A percentile compares a stretch with the other conserved stretches of the same genome.
Conservation (phyloP, 495 filamentous ascomycete species). For the Neurospora cerealis region DNA sequence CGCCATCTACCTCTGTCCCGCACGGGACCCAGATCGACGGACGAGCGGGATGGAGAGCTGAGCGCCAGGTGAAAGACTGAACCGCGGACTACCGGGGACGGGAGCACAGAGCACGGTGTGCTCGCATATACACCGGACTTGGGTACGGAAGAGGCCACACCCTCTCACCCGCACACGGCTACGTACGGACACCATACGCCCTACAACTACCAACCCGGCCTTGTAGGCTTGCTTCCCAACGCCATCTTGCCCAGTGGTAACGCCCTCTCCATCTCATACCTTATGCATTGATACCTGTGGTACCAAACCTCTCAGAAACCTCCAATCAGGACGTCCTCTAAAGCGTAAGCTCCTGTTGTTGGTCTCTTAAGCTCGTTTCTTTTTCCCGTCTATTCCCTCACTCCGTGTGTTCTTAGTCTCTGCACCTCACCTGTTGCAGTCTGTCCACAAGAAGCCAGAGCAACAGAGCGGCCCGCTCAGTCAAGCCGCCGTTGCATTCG, state of each 20-base stretch:
- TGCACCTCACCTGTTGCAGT: not conserved
- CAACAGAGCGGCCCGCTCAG: constrained; percentile 7
- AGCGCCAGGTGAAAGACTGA: not conserved
- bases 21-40: not conserved
- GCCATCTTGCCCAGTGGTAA: constrained; percentile 5
- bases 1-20: not conserved
- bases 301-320: constrained; percentile 14
- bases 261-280: constrained; percentile 6
- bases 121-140: not conserved
- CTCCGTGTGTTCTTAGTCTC: not conserved
- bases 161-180: not conserved
- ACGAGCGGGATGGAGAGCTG: not conserved
- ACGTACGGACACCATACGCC: not conserved
- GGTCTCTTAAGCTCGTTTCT: constrained; percentile 4
- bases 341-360: constrained; percentile 6
- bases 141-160: not conserved
- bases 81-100: not conserved
- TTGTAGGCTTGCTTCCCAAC: not conserved
- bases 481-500: constrained; percentile 21
- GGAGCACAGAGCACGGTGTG: not conserved
- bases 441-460: constrained; percentile 1
- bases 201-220: not conserved
- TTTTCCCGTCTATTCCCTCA: constrained; percentile 1
- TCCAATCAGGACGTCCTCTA: constrained; percentile 10
- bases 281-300: constrained; percentile 27